Base-by-base conservation (phyloP, 257 asterid genomes). In the Jasminum sambac region DNA sequence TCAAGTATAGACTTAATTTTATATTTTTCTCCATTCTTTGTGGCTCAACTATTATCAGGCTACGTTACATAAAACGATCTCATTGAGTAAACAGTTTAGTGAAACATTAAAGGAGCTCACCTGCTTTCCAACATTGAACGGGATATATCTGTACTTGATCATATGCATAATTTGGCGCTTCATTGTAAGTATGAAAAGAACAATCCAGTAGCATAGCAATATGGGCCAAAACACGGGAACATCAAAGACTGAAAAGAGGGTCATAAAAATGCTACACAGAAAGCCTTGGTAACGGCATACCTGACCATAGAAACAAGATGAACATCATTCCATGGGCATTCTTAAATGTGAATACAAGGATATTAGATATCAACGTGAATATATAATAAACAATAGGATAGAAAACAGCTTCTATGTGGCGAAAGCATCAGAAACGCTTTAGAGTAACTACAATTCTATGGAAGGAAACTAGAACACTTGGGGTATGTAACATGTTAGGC, bases 181-280 rank as follows among this genome's bases (percentile, higher is more conserved):
- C 98, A 92, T 90, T 39, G 98, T 92, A 26, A 92, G 91, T 69
- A 80, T 84, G 64, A 92, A 85, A 71, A 92, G 91, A 23, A 90
- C 96, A 65, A 90, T 42, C 98, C 98, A 92, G 85, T 92, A 92
- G 80, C 82, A 85, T 73, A 92, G 69, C 68, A 92, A 76, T 78
- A 92, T 85, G 38, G 98, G 98, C 98, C 98, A 92, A 76, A 90
- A 92, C 61, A 88, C 98, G 5, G 96, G 97, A 72, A 92, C 97
- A 71, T 92, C 98, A 58, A 90, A 92, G 75, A 90, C 67, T 44
- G 97, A 88, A 68, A 92, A 90, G 88, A 90, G 85, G 76, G 97
- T 92, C 97, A 92, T 85, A 63, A 72, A 58, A 92, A 88, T 66
- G 96, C 96, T 48, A 90, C 74, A 61, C 88, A 87, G 81, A 90